A percentile compares a stretch with the other conserved stretches of the same genome.
Evolutionary conservation across 371 early-diverging fungal genomes (phyloP).

Genomic region (Coemansia sp.): DNA sequence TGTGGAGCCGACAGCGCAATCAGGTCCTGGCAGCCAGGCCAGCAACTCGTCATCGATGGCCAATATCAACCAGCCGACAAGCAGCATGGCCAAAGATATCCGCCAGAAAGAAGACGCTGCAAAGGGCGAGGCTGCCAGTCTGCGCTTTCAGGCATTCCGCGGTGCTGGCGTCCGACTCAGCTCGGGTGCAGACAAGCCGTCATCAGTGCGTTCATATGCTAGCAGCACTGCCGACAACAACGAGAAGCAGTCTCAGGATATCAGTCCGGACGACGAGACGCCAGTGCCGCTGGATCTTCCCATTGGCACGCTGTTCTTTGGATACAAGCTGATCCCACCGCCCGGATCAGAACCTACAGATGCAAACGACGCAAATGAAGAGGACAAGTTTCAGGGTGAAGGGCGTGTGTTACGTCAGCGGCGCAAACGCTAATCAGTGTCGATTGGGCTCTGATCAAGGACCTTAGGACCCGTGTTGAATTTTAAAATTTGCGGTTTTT

Average conservation of each 20-base stretch:
- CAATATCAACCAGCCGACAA: constrained; percentile 8
- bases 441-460: too few species aligned
- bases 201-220: constrained; percentile 24
- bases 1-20: constrained; percentile 68
- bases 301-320: constrained; percentile 89
- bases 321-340: constrained; percentile 59
- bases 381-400: constrained; percentile 30
- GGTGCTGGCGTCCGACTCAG: constrained; percentile 21
- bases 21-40: not conserved
- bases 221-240: not conserved
- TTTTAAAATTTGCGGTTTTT: too few species aligned
- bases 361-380: not conserved
- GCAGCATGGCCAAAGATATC: constrained; percentile 40
- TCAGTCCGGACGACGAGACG: constrained; percentile 11
- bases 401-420: constrained; percentile 40
- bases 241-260: not conserved
- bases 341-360: constrained; percentile 26
- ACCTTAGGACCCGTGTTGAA: too few species aligned
- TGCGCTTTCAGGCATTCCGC: constrained; percentile 35
- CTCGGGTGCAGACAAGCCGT: not conserved
- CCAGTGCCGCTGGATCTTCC: constrained; percentile 86
- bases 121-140: constrained; percentile 18
- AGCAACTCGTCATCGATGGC: constrained; percentile 10
- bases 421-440: constrained; percentile 33
- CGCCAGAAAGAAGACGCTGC: constrained; percentile 19